Conservation (phyloP, 2,329 filamentous ascomycete species). For the Colletotrichum euphorbiae region DNA sequence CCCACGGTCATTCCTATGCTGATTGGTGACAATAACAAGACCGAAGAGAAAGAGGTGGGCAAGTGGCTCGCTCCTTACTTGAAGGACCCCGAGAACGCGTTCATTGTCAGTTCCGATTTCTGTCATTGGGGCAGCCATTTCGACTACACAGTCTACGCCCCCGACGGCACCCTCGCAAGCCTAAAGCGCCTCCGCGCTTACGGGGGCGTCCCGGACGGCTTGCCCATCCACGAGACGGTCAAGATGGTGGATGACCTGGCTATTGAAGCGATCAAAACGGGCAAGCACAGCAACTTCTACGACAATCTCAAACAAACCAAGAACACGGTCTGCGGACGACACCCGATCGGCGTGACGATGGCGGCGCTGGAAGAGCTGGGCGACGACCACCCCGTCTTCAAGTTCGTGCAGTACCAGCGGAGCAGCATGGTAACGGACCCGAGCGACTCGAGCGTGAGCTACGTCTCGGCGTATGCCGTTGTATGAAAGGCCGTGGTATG, state of each 20-base stretch:
- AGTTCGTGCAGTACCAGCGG: constrained; percentile 87
- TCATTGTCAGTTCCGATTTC: constrained; percentile 94
- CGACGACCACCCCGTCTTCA: constrained; percentile 69
- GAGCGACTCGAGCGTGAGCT: constrained; percentile 89
- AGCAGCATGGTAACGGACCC: constrained; percentile 79
- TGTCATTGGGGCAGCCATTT: constrained; percentile 95
- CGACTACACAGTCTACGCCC: constrained; percentile 81
- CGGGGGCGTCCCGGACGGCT: constrained; percentile 52
- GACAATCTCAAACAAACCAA: constrained; percentile 76
- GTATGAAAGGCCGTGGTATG: constrained; percentile 70
- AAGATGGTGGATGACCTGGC: constrained; percentile 81
- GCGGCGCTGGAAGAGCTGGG: constrained; percentile 79
- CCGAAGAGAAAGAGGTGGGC: constrained; percentile 77
- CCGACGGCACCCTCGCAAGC: constrained; percentile 52
- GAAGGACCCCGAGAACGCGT: constrained; percentile 78
- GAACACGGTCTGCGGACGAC: constrained; percentile 94
- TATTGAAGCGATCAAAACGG: constrained; percentile 86
- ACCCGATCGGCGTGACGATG: constrained; percentile 95
- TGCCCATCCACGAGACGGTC: constrained; percentile 86
- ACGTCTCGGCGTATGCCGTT: constrained; percentile 90
- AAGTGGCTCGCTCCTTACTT: constrained; percentile 81
- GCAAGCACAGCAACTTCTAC: constrained; percentile 77
- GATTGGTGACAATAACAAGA: constrained; percentile 77
- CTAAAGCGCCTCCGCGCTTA: constrained; percentile 53
- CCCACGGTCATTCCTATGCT: constrained; percentile 87